Evolutionary conservation across 2,329 filamentous ascomycete species (phyloP).

Genomic region (Xenoacremonium recifei): DNA sequence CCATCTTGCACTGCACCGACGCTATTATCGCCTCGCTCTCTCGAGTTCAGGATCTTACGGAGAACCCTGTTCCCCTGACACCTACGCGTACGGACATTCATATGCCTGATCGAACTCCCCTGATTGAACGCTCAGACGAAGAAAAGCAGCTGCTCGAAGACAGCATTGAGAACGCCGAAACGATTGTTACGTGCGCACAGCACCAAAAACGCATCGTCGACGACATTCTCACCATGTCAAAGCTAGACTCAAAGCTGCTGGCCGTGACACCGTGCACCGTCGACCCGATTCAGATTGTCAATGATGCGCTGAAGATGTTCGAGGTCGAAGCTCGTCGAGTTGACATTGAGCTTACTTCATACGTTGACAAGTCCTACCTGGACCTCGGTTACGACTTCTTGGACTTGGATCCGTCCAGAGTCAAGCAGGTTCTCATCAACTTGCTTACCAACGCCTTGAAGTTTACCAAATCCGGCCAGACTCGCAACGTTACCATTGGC

Average conservation of each 20-base stretch:
- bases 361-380: constrained; percentile 60
- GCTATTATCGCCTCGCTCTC: constrained; percentile 58
- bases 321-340: constrained; percentile 70
- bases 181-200: constrained; percentile 73
- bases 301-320: constrained; percentile 73
- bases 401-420: constrained; percentile 67
- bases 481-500: constrained; percentile 51
- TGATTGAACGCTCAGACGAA: constrained; percentile 29
- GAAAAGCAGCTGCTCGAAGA: constrained; percentile 49
- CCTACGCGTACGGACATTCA: constrained; percentile 16
- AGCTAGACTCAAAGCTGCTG: constrained; percentile 73
- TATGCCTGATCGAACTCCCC: constrained; percentile 4
- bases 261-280: constrained; percentile 69
- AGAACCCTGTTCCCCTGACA: constrained; percentile 21
- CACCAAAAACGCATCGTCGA: constrained; percentile 81
- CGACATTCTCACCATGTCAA: constrained; percentile 70
- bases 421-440: constrained; percentile 79
- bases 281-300: constrained; percentile 65
- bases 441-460: constrained; percentile 80
- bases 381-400: constrained; percentile 63
- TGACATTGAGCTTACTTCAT: constrained; percentile 64
- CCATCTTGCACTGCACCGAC: constrained; percentile 73
- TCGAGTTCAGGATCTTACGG: constrained; percentile 40
- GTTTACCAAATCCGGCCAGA: constrained; percentile 66
- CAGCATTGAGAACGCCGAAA: constrained; percentile 72